These are phyloP conservation scores for Syzygium jambos DNA, from an alignment of 345 rosid species.

Conservation along the genomic window DNA sequence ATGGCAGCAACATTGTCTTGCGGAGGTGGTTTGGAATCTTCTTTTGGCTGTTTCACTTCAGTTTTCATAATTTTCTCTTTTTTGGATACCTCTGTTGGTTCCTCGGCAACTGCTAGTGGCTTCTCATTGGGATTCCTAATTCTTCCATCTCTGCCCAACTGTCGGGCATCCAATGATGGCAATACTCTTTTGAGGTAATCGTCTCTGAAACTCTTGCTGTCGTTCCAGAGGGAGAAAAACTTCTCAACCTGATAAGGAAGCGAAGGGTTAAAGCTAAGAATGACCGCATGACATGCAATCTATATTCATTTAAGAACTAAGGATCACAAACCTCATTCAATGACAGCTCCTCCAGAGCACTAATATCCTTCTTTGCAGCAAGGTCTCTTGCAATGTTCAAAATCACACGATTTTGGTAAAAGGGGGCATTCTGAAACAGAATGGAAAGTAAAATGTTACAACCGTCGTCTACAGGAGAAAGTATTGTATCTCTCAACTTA, in stretches of 20 bases:
- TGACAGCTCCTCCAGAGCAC: conserved; percentile 46
- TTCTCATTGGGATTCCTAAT: conserved; percentile 51
- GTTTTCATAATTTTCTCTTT: conserved; percentile 37
- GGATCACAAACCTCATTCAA: conserved; percentile 35
- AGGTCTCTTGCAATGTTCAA: conserved; percentile 51
- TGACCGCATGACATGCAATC: background rate
- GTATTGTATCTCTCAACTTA: background rate
- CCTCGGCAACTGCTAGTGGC: conserved; percentile 43
- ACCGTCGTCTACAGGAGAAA: background rate
- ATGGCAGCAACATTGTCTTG: conserved; percentile 25
- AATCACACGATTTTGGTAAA: conserved; percentile 32
- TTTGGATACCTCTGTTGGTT: conserved; percentile 6
- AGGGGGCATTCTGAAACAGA: conserved; percentile 41
- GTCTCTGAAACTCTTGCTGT: conserved; percentile 63
- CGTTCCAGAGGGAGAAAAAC: conserved; percentile 68
- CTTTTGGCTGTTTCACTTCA: conserved; percentile 48
- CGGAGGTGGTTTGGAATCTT: conserved; percentile 41
- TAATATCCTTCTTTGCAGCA: conserved; percentile 49
- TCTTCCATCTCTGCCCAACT: conserved; percentile 64
- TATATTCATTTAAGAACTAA: background rate
- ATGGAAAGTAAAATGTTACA: background rate
- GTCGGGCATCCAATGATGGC: conserved; percentile 51
- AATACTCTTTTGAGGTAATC: conserved; percentile 71
- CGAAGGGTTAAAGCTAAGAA: conserved; percentile 5
- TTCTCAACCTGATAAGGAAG: conserved; percentile 51